Conservation (phyloP, 1,284 basidiomycete species). For the Fomitopsis betulina region DNA sequence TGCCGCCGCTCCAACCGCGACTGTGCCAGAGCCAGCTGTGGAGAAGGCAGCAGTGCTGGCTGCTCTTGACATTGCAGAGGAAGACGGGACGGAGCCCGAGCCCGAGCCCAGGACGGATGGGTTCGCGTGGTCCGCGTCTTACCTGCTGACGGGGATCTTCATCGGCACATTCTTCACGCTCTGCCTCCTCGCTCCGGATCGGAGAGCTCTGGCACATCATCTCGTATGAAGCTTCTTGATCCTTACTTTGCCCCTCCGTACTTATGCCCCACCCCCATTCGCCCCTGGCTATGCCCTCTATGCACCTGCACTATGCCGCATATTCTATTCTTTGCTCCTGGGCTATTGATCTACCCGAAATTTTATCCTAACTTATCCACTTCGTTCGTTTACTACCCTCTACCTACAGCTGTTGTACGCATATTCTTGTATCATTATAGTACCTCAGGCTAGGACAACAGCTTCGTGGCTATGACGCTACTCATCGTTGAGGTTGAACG, state of each 20-base stretch:
- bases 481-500: no score
- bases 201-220: constrained; percentile 28
- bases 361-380: constrained; percentile 3
- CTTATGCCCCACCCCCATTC: background rate
- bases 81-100: background rate
- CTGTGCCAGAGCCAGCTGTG: background rate
- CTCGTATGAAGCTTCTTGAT: constrained; percentile 22
- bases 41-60: constrained; percentile 1
- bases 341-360: background rate
- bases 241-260: background rate
- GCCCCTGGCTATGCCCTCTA: background rate
- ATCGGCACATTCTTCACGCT: constrained; percentile 33
- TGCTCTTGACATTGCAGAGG: background rate
- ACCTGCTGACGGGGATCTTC: constrained; percentile 32
- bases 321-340: background rate
- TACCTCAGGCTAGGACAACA: background rate
- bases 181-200: constrained; percentile 30
- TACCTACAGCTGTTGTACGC: constrained; percentile 5
- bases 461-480: no score
- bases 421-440: background rate
- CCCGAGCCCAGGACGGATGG: constrained; percentile 12
- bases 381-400: constrained; percentile 3
- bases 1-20: background rate
- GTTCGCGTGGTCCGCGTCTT: constrained; percentile 30
- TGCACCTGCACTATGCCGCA: background rate